Evolutionary conservation across 805 yeast genomes (phyloP).

Genomic region (Starmerella davenportii): DNA sequence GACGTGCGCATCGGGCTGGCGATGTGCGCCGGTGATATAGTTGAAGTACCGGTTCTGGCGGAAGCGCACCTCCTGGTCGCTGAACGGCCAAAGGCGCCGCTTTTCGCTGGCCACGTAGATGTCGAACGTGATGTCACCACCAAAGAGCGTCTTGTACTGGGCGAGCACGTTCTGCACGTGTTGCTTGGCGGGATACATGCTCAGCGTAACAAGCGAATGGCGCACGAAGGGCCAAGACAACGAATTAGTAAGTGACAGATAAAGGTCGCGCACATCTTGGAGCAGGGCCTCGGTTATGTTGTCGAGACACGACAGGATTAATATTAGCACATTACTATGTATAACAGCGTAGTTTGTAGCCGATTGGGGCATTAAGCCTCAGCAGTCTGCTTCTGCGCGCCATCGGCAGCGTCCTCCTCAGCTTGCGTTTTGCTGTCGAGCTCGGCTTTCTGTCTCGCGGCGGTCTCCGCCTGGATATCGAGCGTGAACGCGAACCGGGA

Average conservation of each 20-base stretch:
- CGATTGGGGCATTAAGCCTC: no score
- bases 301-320: no score
- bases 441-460: no score
- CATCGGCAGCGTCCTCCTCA: conserved; percentile 1
- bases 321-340: no score
- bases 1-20: conserved; percentile 59
- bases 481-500: conserved; percentile 35
- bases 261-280: no score
- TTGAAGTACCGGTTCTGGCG: conserved; percentile 85
- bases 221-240: no score
- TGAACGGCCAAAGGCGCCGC: conserved; percentile 42
- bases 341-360: no score
- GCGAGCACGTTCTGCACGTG: conserved; percentile 35
- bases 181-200: conserved; percentile 69
- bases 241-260: no score
- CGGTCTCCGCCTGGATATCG: background rate
- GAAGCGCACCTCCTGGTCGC: conserved; percentile 61
- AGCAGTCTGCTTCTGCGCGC: no score
- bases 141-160: conserved; percentile 23
- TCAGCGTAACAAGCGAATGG: no score
- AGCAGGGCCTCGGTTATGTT: no score
- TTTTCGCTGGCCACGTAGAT: conserved; percentile 22
- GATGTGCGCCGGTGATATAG: conserved; percentile 59
- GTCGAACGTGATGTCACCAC: conserved; percentile 23
- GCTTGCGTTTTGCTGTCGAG: background rate